These are phyloP conservation scores for Davidsoniella virescens DNA, from an alignment of 2,329 filamentous ascomycete species.

Conservation along the genomic window DNA sequence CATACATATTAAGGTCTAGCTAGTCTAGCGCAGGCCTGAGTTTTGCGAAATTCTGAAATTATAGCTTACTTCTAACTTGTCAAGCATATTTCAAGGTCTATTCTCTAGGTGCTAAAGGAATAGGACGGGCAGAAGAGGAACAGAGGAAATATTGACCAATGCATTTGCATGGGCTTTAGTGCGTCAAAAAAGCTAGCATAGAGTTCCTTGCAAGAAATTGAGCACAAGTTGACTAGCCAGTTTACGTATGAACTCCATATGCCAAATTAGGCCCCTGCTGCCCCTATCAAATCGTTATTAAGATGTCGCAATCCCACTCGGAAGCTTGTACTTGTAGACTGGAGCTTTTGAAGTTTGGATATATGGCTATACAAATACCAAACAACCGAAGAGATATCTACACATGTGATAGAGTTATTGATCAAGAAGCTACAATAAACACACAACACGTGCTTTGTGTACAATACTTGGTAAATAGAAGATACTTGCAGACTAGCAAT, in stretches of 20 bases:
- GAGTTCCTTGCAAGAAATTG: not conserved
- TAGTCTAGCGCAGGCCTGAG: too few species aligned
- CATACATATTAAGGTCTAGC: too few species aligned
- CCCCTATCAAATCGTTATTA: slow-evolving; percentile 8
- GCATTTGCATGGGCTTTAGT: not conserved
- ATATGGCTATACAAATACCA: not conserved
- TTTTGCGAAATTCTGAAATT: too few species aligned
- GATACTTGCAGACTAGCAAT: too few species aligned
- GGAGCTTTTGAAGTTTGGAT: not conserved
- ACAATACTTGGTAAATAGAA: too few species aligned
- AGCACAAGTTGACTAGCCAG: slow-evolving; percentile 1
- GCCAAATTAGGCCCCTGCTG: slow-evolving; percentile 11
- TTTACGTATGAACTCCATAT: slow-evolving; percentile 9
- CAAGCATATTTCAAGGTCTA: not conserved
- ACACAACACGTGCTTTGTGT: not conserved
- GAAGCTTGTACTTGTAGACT: not conserved
- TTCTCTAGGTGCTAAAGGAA: too few species aligned
- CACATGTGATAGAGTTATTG: not conserved
- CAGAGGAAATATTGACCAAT: not conserved
- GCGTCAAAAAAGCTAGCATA: not conserved
- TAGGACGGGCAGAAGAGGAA: too few species aligned
- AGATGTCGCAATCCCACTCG: not conserved
- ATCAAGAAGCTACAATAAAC: not conserved
- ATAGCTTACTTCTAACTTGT: not conserved
- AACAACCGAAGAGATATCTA: not conserved